These are phyloP conservation scores for Metschnikowia cubensis DNA, from an alignment of 805 yeast genomes.

Conservation along the genomic window DNA sequence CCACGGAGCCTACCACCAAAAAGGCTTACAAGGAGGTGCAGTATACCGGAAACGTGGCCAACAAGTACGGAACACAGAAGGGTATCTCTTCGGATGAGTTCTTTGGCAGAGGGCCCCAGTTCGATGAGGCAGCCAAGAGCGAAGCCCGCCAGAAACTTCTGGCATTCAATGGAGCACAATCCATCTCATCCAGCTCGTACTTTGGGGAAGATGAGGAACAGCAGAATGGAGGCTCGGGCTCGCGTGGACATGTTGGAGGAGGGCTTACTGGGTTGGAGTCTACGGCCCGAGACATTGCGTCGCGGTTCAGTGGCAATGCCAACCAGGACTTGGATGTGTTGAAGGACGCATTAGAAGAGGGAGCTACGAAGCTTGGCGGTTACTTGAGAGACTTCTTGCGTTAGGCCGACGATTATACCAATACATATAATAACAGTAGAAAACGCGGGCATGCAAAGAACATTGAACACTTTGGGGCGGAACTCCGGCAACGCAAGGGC, in stretches of 20 bases:
- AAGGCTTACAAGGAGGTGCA: slow-evolving; percentile 50
- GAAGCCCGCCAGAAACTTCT: slow-evolving; percentile 84
- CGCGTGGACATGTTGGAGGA: slow-evolving; percentile 12
- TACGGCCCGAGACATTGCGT: slow-evolving; percentile 59
- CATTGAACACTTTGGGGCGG: not conserved
- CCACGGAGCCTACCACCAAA: slow-evolving; percentile 37
- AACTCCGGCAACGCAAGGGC: not conserved
- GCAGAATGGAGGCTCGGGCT: slow-evolving; percentile 16
- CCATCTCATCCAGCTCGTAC: slow-evolving; percentile 88
- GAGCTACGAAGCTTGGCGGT: slow-evolving; percentile 84
- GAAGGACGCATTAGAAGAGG: slow-evolving; percentile 89
- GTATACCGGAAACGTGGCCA: slow-evolving; percentile 71
- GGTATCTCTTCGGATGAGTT: slow-evolving; percentile 94
- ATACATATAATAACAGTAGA: not conserved
- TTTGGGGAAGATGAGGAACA: slow-evolving; percentile 76
- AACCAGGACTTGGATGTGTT: slow-evolving; percentile 84
- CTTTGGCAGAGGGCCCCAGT: slow-evolving; percentile 80
- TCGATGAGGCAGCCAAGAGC: slow-evolving; percentile 68
- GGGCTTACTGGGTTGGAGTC: slow-evolving; percentile 49
- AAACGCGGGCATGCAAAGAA: too few species aligned
- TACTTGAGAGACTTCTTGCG: slow-evolving; percentile 83
- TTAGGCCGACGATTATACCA: slow-evolving; percentile 11
- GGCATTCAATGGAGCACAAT: slow-evolving; percentile 77
- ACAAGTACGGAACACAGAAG: slow-evolving; percentile 82
- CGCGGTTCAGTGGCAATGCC: slow-evolving; percentile 68